Conservation (phyloP, 371 early-diverging fungal genomes). For the Mucor sp. region DNA sequence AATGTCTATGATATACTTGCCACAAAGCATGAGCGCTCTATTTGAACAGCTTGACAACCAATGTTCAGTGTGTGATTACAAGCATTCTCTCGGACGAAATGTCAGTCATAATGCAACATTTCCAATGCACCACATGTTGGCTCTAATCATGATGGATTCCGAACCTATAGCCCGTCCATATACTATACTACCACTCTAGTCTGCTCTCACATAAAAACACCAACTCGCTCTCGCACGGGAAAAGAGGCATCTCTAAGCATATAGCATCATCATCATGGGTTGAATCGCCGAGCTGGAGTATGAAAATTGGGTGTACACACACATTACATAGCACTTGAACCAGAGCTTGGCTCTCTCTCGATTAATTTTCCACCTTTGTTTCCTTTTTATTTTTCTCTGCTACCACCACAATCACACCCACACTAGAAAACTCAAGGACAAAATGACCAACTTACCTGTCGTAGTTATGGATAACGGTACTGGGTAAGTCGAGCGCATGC, state of each 20-base stretch:
- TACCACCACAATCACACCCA: not conserved
- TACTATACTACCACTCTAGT: too few relatives aligned
- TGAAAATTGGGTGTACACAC: not conserved
- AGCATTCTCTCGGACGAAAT: too few relatives aligned
- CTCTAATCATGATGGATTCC: too few relatives aligned
- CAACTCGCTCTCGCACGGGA: not conserved
- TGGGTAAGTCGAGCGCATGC: slow-evolving; percentile 62
- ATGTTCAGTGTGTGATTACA: too few relatives aligned
- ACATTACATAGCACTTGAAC: not conserved
- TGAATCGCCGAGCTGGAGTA: not conserved
- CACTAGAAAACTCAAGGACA: not conserved
- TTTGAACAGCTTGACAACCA: too few relatives aligned
- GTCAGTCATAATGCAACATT: too few relatives aligned
- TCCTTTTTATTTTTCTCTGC: not conserved
- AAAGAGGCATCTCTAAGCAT: not conserved
- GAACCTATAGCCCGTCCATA: too few relatives aligned
- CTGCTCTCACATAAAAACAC: too few relatives aligned
- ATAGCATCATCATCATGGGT: not conserved
- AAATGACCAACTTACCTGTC: slow-evolving; percentile 65
- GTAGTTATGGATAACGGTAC: slow-evolving; percentile 96
- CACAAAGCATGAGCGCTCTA: too few relatives aligned
- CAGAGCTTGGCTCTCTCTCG: not conserved
- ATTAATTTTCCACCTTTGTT: not conserved
- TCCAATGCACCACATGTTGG: too few relatives aligned
- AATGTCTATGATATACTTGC: too few relatives aligned